A percentile compares a stretch with the other conserved stretches of the same genome.
These are phyloP conservation scores for Colletotrichum musae DNA, from an alignment of 2,329 filamentous ascomycete species.

Conservation along the genomic window DNA sequence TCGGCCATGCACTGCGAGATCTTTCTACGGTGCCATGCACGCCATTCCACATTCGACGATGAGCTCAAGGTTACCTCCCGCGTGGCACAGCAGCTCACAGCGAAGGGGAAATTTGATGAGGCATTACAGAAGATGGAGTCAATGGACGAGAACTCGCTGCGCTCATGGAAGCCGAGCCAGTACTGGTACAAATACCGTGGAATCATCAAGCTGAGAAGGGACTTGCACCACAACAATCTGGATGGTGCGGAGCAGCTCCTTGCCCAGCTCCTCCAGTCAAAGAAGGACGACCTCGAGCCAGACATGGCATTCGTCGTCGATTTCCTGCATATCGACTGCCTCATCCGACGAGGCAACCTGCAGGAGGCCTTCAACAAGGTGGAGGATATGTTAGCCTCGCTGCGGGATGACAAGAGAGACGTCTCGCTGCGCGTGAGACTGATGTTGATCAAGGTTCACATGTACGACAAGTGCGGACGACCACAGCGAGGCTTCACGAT, in stretches of 20 bases:
- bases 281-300: conserved; percentile 64
- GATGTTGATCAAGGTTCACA: conserved; percentile 79
- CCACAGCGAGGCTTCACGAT: conserved; percentile 84
- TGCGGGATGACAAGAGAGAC: conserved; percentile 63
- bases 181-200: conserved; percentile 78
- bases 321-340: conserved; percentile 65
- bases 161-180: conserved; percentile 84
- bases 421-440: conserved; percentile 79
- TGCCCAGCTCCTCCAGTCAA: conserved; percentile 67
- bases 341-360: conserved; percentile 64
- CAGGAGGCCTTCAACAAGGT: conserved; percentile 64
- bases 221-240: conserved; percentile 70
- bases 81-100: conserved; percentile 70
- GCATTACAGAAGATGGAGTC: conserved; percentile 63
- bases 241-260: conserved; percentile 66
- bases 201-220: conserved; percentile 75
- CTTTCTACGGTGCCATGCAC: conserved; percentile 80
- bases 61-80: conserved; percentile 81
- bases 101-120: conserved; percentile 79
- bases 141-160: conserved; percentile 73
- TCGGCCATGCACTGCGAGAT: conserved; percentile 77
- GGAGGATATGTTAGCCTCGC: conserved; percentile 58
- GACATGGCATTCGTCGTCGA: conserved; percentile 67
- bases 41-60: conserved; percentile 77
- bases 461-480: conserved; percentile 78